Evolutionary conservation across 2,329 filamentous ascomycete species (phyloP).

Genomic region (Claviceps sp.): DNA sequence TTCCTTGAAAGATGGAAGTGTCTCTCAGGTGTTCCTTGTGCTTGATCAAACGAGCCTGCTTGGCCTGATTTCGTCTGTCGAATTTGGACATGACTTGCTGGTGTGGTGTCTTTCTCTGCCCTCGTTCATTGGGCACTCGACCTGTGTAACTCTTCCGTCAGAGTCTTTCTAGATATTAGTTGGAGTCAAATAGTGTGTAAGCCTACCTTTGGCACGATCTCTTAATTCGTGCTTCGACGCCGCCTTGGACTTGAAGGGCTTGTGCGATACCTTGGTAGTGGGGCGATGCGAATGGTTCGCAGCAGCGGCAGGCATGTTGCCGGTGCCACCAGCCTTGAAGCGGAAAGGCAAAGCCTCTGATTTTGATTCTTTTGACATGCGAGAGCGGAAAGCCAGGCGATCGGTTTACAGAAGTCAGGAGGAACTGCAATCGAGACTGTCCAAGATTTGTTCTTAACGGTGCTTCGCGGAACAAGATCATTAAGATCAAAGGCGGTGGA

Average conservation of each 20-base stretch:
- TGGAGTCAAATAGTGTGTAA: neutral
- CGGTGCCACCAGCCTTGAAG: slow-evolving; percentile 69
- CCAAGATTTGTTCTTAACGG: neutral
- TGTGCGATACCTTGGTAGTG: slow-evolving; percentile 80
- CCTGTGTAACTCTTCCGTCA: slow-evolving; percentile 33
- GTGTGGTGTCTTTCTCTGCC: slow-evolving; percentile 73
- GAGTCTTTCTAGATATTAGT: neutral
- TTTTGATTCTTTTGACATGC: slow-evolving; percentile 21
- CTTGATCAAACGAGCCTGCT: slow-evolving; percentile 76
- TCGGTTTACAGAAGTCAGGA: neutral
- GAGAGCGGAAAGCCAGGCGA: neutral
- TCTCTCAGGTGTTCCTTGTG: slow-evolving; percentile 71
- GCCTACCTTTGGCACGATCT: slow-evolving; percentile 66
- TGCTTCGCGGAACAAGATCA: neutral
- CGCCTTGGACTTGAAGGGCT: slow-evolving; percentile 86
- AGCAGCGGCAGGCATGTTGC: slow-evolving; percentile 61
- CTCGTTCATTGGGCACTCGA: slow-evolving; percentile 62
- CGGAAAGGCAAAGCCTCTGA: slow-evolving; percentile 66
- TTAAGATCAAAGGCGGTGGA: slow-evolving; percentile 10
- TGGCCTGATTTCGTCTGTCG: slow-evolving; percentile 86
- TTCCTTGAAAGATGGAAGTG: slow-evolving; percentile 70
- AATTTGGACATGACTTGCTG: slow-evolving; percentile 97
- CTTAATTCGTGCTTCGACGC: slow-evolving; percentile 78
- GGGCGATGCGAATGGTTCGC: slow-evolving; percentile 72
- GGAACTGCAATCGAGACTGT: neutral